Evolutionary conservation across 1,284 basidiomycete species (phyloP).

Genomic region (Malassezia brasiliensis): DNA sequence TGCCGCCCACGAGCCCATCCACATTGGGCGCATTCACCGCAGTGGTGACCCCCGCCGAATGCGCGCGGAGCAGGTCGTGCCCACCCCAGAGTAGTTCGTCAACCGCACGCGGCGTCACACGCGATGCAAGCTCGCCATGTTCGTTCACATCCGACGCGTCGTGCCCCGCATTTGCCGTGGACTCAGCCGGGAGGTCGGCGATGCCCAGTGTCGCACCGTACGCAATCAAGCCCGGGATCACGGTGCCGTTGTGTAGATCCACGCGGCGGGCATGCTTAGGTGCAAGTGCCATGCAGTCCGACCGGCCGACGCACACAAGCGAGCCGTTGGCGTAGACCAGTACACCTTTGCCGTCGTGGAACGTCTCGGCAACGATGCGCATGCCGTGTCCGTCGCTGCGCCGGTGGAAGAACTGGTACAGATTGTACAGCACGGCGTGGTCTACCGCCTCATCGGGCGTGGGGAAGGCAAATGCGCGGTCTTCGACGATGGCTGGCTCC

Average conservation of each 20-base stretch:
- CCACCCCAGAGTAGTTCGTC: constrained; percentile 36
- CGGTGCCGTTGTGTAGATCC: constrained; percentile 20
- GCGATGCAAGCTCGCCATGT: constrained; percentile 10
- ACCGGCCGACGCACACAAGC: constrained; percentile 19
- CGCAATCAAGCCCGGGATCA: constrained; percentile 20
- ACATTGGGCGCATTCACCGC: constrained; percentile 52
- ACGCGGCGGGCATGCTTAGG: constrained; percentile 2
- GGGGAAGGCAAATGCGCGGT: constrained; percentile 28
- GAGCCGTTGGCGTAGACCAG: constrained; percentile 16
- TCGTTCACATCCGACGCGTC: constrained; percentile 1
- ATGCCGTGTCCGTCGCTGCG: background rate
- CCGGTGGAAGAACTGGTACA: constrained; percentile 7
- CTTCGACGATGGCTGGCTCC: constrained; percentile 22
- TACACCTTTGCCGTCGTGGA: constrained; percentile 1
- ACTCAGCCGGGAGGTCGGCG: constrained; percentile 32
- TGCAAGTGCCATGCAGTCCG: constrained; percentile 1
- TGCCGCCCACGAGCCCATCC: constrained; percentile 55
- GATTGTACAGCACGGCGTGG: constrained; percentile 27
- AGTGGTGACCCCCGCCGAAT: constrained; percentile 56
- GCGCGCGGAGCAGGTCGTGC: constrained; percentile 44
- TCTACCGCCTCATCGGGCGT: constrained; percentile 7
- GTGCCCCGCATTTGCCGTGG: constrained; percentile 25
- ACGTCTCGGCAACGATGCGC: background rate
- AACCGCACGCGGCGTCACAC: constrained; percentile 20
- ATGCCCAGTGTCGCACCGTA: constrained; percentile 35